phyloP scores from a whole-genome alignment of 139 green algal species.

The Chloropicon primus region DNA sequence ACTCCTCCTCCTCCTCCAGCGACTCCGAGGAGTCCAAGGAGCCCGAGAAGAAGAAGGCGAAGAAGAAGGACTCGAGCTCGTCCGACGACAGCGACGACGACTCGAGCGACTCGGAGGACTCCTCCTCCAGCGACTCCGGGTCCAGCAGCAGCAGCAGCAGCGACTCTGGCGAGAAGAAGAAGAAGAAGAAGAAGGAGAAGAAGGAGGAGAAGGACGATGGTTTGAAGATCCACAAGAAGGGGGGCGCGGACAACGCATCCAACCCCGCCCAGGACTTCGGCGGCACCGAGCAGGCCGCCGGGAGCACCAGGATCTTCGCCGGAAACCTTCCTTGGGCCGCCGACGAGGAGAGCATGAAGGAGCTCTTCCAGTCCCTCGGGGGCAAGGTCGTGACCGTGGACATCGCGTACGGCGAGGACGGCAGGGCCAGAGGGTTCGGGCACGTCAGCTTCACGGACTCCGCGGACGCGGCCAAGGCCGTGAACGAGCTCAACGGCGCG shows the following conservation, averaged over 20 bases:
- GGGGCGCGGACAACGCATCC: conserved; percentile 11
- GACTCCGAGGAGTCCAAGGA: neutral
- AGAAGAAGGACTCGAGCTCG: conserved; percentile 16
- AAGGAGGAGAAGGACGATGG: conserved; percentile 13
- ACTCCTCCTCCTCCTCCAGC: too few relatives aligned
- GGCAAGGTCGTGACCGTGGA: conserved; percentile 40
- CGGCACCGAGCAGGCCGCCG: conserved; percentile 19
- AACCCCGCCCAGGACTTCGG: conserved; percentile 2
- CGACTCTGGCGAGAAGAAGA: neutral
- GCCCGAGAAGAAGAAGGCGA: neutral
- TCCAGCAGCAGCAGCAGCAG: neutral
- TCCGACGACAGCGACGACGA: conserved; percentile 14
- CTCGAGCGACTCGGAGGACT: neutral
- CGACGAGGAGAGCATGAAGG: conserved; percentile 30
- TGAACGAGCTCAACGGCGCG: conserved; percentile 23
- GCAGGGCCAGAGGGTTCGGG: conserved; percentile 41
- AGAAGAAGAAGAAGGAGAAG: conserved; percentile 2
- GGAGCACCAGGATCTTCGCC: conserved; percentile 45
- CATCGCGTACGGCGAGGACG: conserved; percentile 40
- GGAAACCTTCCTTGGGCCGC: conserved; percentile 52
- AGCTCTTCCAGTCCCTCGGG: conserved; percentile 34
- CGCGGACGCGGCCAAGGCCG: conserved; percentile 31
- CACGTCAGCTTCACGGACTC: conserved; percentile 47
- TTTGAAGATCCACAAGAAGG: conserved; percentile 9
- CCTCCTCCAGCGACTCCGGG: neutral